phyloP scores from a whole-genome alignment of 208 protist genomes.

The Endotrypanum monterogeii region DNA sequence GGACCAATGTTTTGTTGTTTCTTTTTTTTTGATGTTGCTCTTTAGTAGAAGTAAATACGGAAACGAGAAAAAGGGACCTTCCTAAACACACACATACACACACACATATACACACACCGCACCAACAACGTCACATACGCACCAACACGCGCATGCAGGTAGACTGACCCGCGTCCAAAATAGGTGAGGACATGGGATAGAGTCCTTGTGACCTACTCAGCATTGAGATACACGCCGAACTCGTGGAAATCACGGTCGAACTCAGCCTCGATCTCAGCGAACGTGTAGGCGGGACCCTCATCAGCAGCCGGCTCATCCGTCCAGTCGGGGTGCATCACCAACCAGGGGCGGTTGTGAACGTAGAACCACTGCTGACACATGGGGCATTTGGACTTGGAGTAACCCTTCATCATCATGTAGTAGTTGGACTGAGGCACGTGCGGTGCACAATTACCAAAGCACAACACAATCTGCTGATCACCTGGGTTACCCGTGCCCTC shows the following conservation, averaged over 20 bases:
- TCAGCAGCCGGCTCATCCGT: slow-evolving; percentile 89
- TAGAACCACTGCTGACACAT: slow-evolving; percentile 93
- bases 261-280: slow-evolving; percentile 90
- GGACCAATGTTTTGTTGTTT: no score
- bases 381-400: slow-evolving; percentile 88
- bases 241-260: slow-evolving; percentile 93
- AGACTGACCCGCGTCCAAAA: background rate
- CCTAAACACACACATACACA: background rate
- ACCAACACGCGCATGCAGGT: background rate
- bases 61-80: background rate
- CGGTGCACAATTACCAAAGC: slow-evolving; percentile 89
- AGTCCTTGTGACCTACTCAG: slow-evolving; percentile 53
- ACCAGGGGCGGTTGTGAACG: slow-evolving; percentile 88
- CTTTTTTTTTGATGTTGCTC: no score
- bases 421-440: slow-evolving; percentile 90
- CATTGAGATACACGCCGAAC: slow-evolving; percentile 89
- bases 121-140: background rate
- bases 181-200: background rate
- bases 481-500: slow-evolving; percentile 83
- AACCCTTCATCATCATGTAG: slow-evolving; percentile 93
- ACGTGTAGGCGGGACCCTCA: slow-evolving; percentile 89
- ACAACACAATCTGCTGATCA: slow-evolving; percentile 85
- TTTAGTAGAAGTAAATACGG: background rate
- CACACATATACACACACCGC: no score
- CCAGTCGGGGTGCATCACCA: slow-evolving; percentile 92